Evolutionary conservation across 331 rosid genomes (phyloP), one percentile per base, ranked within the genome.

Genomic region (Erythrophleum ivorense): DNA sequence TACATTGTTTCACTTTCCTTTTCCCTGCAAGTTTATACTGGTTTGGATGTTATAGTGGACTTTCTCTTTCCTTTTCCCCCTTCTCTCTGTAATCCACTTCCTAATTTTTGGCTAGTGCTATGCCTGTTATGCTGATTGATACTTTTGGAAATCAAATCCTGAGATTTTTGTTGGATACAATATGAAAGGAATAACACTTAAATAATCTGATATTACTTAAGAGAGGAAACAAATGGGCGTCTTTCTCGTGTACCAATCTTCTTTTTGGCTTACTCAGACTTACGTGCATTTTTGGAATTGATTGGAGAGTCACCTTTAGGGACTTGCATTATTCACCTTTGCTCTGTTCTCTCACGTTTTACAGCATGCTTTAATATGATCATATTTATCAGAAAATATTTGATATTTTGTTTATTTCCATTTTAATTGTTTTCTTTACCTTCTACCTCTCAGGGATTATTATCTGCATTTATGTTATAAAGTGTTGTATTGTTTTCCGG

Each of bases 331-430:
- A 29, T 15, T 49, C 57, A 24, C 2, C 3, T 59, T 29, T 49
- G 14, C 15, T 15, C 52, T 7, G 6, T n/a, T 15, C 46, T 72
- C 49, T n/a, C 18, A 11, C 2, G 15, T 41, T 3, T 55, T 38
- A 14, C 24, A 40, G 19, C 40, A 21, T 24, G 34, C 36, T 58
- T 58, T 75, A 5, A 43, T 41, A 36, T 40, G 18, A 38, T 34
- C 6, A 6, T 10, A n/a, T 15, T 24, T 2, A 36, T 36, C 40
- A 36, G 40, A 36, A 36, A 36, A 36, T 2, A 36, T 36, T 36
- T 36, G 97, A 40, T 3, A 40, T 67, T 18, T 65, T 65, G 45
- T 16, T 11, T 50, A 11, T 16, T 78, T 50, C 24, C 45, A 33
- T 66, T 29, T 16, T 50, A 73, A 29, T 41, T 24, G n/a, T n/a